A percentile compares a stretch with the other conserved stretches of the same genome.
phyloP scores from a whole-genome alignment of 2,329 filamentous ascomycete species.

The Juglanconis oblonga region DNA sequence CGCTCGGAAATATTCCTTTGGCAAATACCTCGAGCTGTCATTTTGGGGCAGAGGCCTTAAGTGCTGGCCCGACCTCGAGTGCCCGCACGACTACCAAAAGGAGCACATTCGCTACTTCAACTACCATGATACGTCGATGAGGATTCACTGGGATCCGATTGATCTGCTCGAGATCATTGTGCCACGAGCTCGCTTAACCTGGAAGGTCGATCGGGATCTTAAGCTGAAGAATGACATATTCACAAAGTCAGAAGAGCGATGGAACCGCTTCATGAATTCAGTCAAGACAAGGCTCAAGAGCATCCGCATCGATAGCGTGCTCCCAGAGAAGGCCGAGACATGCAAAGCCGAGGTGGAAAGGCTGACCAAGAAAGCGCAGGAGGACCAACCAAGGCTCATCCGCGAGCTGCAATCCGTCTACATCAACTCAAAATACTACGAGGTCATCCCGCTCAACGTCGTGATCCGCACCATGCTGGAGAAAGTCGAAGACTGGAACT shows the following conservation, averaged over 20 bases:
- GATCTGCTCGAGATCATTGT: slow-evolving; percentile 93
- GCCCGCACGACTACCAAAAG: slow-evolving; percentile 86
- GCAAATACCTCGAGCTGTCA: slow-evolving; percentile 94
- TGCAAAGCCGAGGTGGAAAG: slow-evolving; percentile 80
- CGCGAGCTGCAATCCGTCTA: slow-evolving; percentile 85
- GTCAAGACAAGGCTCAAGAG: slow-evolving; percentile 80
- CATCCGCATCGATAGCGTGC: slow-evolving; percentile 87
- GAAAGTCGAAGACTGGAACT: slow-evolving; percentile 91
- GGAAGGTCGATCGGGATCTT: slow-evolving; percentile 95
- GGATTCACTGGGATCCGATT: slow-evolving; percentile 90
- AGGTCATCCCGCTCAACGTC: slow-evolving; percentile 89
- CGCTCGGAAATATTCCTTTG: slow-evolving; percentile 98
- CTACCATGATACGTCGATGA: slow-evolving; percentile 77
- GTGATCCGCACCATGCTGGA: slow-evolving; percentile 89
- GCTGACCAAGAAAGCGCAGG: slow-evolving; percentile 74
- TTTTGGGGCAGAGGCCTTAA: slow-evolving; percentile 90
- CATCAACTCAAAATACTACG: slow-evolving; percentile 91
- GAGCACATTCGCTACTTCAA: slow-evolving; percentile 94
- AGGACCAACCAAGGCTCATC: slow-evolving; percentile 74
- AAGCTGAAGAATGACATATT: slow-evolving; percentile 92
- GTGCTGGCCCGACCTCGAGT: slow-evolving; percentile 66
- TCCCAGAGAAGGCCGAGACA: slow-evolving; percentile 79
- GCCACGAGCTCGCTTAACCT: slow-evolving; percentile 83
- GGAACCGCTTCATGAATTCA: slow-evolving; percentile 83
- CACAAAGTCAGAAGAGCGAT: slow-evolving; percentile 72